phyloP scores from a whole-genome alignment of 495 filamentous ascomycete genomes.

The Hypoxylon fuscum region DNA sequence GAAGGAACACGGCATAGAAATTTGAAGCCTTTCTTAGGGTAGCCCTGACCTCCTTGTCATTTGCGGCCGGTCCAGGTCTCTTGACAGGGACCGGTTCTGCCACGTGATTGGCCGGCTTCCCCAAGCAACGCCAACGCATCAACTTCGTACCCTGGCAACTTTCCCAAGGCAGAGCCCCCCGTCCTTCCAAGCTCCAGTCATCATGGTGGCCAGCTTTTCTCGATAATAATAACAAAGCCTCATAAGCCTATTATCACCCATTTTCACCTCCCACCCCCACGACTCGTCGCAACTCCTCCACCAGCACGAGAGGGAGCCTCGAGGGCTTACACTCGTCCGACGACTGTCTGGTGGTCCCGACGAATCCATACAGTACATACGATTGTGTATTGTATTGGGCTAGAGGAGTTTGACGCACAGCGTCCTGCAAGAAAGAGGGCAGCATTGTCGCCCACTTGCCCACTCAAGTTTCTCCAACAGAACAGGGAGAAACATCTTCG shows the following conservation, averaged over 20 bases:
- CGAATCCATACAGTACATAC: slow-evolving; percentile 12
- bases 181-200: slow-evolving; percentile 42
- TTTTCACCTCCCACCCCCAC: slow-evolving; percentile 12
- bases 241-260: slow-evolving; percentile 44
- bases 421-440: slow-evolving; percentile 32
- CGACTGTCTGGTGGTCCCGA: slow-evolving; percentile 23
- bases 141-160: slow-evolving; percentile 42
- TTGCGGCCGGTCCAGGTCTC: slow-evolving; percentile 38
- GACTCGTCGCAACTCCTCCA: slow-evolving; percentile 21
- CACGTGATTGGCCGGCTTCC: slow-evolving; percentile 32
- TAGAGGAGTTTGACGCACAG: slow-evolving; percentile 25
- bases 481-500: slow-evolving; percentile 4
- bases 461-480: slow-evolving; percentile 3
- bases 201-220: slow-evolving; percentile 46
- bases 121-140: slow-evolving; percentile 48
- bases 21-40: slow-evolving; percentile 18
- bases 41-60: slow-evolving; percentile 37
- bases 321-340: slow-evolving; percentile 32
- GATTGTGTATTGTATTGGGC: slow-evolving; percentile 30
- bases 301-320: slow-evolving; percentile 33
- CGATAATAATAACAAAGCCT: slow-evolving; percentile 51
- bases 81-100: slow-evolving; percentile 21
- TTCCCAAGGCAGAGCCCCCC: slow-evolving; percentile 17
- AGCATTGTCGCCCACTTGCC: slow-evolving; percentile 17
- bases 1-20: background rate